Percentiles rank a stretch among this genome's conserved stretches.
These are phyloP conservation scores for Glonium stellatum DNA, from an alignment of 495 filamentous ascomycete species.

Conservation along the genomic window DNA sequence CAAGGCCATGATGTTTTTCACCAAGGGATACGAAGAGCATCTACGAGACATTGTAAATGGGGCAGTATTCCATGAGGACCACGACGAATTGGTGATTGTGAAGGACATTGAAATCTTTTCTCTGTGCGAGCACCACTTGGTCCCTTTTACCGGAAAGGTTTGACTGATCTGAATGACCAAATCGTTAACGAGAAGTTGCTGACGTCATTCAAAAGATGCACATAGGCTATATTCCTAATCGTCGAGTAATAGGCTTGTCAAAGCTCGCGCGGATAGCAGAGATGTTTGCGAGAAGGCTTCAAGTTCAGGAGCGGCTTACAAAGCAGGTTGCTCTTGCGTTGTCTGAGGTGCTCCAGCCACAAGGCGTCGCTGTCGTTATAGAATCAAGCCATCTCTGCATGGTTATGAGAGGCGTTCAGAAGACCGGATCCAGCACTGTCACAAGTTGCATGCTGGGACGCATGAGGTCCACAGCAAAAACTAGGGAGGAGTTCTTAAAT, in stretches of 20 bases:
- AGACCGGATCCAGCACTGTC: conserved; percentile 77
- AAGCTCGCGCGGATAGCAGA: conserved; percentile 94
- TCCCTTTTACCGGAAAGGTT: conserved; percentile 92
- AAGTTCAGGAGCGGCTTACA: conserved; percentile 92
- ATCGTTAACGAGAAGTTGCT: background rate
- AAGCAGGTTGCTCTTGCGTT: conserved; percentile 94
- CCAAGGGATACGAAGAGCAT: conserved; percentile 98
- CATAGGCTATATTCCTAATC: conserved; percentile 90
- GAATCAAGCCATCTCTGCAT: conserved; percentile 97
- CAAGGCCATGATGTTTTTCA: conserved; percentile 96
- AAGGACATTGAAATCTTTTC: conserved; percentile 96
- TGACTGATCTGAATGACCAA: conserved; percentile 8
- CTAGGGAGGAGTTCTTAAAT: conserved; percentile 86
- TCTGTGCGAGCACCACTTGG: conserved; percentile 95
- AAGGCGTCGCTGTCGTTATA: conserved; percentile 94
- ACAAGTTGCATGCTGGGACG: conserved; percentile 95
- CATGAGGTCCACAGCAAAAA: conserved; percentile 87
- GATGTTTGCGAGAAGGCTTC: conserved; percentile 88
- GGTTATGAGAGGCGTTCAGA: conserved; percentile 93
- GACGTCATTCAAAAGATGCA: conserved; percentile 60
- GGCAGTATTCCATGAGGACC: conserved; percentile 93
- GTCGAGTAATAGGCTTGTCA: conserved; percentile 84
- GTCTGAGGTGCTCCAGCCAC: conserved; percentile 82
- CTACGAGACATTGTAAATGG: conserved; percentile 86
- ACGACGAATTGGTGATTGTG: conserved; percentile 95